Evolutionary conservation across 2,329 filamentous ascomycete genomes (phyloP).

Genomic region (Fusarium globosum): DNA sequence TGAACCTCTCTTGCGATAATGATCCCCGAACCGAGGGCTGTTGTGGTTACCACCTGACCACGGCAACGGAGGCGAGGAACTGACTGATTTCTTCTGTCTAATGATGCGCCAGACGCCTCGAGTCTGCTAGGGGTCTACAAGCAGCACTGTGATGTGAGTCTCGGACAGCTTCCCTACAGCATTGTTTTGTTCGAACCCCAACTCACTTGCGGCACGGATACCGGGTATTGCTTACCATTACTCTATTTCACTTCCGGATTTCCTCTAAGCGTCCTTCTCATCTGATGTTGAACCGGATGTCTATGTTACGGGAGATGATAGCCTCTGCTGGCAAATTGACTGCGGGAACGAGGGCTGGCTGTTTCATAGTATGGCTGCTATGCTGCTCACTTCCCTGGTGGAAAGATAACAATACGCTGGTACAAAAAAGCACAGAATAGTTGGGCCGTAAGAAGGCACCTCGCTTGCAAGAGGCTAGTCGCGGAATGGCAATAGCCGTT

Average conservation of each 20-base stretch:
- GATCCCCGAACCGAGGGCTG: too few relatives aligned
- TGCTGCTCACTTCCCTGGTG: not conserved
- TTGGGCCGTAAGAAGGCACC: not conserved
- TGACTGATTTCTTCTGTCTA: rapidly evolving
- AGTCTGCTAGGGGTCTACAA: too few relatives aligned
- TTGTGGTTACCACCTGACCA: too few relatives aligned
- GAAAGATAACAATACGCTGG: not conserved
- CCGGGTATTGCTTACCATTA: too few relatives aligned
- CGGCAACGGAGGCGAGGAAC: not conserved
- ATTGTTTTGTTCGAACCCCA: not conserved
- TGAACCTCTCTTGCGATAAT: not conserved
- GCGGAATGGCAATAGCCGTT: not conserved
- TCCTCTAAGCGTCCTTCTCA: too few relatives aligned
- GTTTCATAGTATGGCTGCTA: rapidly evolving
- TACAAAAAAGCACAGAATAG: not conserved
- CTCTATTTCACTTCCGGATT: too few relatives aligned
- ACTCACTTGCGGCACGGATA: rapidly evolving
- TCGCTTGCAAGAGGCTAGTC: too few relatives aligned
- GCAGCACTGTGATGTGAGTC: too few relatives aligned
- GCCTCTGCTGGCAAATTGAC: not conserved
- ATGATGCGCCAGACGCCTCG: too few relatives aligned
- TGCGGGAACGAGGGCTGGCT: not conserved
- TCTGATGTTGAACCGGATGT: too few relatives aligned
- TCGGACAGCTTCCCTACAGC: not conserved
- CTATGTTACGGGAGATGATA: not conserved